A percentile compares a stretch with the other conserved stretches of the same genome.
Evolutionary conservation across 345 rosid species (phyloP).

Genomic region (Rubroshorea leprosula): DNA sequence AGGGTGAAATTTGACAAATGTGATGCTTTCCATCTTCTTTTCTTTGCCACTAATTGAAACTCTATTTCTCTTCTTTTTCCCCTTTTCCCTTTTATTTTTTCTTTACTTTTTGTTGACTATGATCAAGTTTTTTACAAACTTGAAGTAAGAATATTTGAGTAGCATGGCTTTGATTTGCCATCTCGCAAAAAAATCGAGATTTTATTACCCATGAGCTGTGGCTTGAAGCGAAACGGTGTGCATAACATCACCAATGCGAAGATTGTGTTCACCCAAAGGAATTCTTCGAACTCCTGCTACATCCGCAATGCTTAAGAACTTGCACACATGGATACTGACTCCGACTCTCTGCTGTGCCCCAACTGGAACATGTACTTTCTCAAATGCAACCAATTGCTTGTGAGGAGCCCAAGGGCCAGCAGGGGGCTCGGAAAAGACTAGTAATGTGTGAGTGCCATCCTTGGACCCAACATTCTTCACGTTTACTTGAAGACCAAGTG

Average conservation of each 20-base stretch:
- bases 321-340: slow-evolving; percentile 68
- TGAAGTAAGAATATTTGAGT: no score
- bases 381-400: slow-evolving; percentile 63
- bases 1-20: no score
- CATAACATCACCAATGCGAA: slow-evolving; percentile 53
- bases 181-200: slow-evolving; percentile 17
- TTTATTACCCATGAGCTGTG: slow-evolving; percentile 41
- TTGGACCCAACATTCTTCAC: slow-evolving; percentile 51
- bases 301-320: slow-evolving; percentile 72
- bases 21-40: no score
- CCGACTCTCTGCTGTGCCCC: slow-evolving; percentile 40
- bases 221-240: slow-evolving; percentile 65
- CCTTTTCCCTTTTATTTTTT: no score
- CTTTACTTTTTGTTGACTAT: no score
- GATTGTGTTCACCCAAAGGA: slow-evolving; percentile 63
- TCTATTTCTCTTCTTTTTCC: no score
- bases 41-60: no score
- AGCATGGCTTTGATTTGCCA: no score
- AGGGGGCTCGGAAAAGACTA: slow-evolving; percentile 63
- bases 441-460: slow-evolving; percentile 56
- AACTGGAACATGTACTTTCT: slow-evolving; percentile 50
- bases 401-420: slow-evolving; percentile 57
- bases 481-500: slow-evolving; percentile 51
- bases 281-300: slow-evolving; percentile 65
- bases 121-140: no score